phyloP scores from a whole-genome alignment of 495 filamentous ascomycete genomes.

The Penicillium argentinense region DNA sequence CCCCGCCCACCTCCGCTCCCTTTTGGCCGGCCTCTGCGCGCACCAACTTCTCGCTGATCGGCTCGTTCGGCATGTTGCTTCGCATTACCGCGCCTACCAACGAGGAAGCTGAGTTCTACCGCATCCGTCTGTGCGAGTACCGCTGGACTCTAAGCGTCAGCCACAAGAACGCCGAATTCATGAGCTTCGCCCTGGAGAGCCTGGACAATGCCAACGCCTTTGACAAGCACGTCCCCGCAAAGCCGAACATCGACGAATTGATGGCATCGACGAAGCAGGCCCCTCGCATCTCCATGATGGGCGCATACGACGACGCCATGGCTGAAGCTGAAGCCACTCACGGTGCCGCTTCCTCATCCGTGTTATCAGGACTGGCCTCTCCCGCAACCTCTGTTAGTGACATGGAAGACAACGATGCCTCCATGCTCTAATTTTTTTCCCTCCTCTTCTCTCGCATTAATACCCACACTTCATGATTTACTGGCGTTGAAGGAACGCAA shows the following conservation, averaged over 20 bases:
- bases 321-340: conserved; percentile 17
- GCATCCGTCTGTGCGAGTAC: conserved; percentile 80
- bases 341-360: conserved; percentile 23
- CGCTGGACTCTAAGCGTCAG: conserved; percentile 90
- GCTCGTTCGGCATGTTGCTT: conserved; percentile 63
- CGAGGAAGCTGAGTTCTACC: conserved; percentile 97
- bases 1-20: conserved; percentile 50
- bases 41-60: conserved; percentile 56
- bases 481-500: not conserved
- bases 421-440: conserved; percentile 7
- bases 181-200: conserved; percentile 50
- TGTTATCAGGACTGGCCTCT: conserved; percentile 34
- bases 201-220: conserved; percentile 47
- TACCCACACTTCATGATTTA: conserved; percentile 3
- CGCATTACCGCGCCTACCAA: conserved; percentile 81
- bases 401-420: conserved; percentile 19
- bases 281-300: conserved; percentile 8
- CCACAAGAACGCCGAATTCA: conserved; percentile 74
- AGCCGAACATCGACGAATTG: conserved; percentile 50
- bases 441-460: conserved; percentile 1
- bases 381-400: conserved; percentile 34
- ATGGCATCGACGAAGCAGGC: conserved; percentile 42
- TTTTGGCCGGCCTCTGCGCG: conserved; percentile 56
- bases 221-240: conserved; percentile 48
- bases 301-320: conserved; percentile 24